Evolutionary conservation across 139 green algal species (phyloP), one percentile per base, ranked within the genome.

Genomic region (Gonium pectorale): DNA sequence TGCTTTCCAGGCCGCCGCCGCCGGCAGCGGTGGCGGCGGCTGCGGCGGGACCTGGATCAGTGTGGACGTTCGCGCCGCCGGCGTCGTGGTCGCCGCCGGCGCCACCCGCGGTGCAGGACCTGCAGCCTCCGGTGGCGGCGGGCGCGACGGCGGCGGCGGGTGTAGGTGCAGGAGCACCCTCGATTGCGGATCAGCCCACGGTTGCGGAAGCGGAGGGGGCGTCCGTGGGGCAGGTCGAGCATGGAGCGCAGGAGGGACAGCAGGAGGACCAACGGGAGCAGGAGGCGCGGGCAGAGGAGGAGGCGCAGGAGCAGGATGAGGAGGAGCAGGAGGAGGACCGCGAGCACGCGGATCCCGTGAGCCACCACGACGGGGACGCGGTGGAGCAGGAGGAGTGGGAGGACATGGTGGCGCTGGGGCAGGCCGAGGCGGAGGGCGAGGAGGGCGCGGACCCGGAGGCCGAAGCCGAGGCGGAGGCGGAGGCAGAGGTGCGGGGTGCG

Each of bases 331-430:
- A 64, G 13, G 70, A 68, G 22, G n/a, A 40, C 1, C 26, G n/a
- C 3, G 19, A 13, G 6, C 41, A 26, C 33, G 75, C 75, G 17
- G 44, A 73, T 44, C 78, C 63, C 0, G 74, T 84, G 78, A 84
- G 33, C 26, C 78, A 84, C 33, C 78, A 75, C 35, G 78, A 84
- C 46, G 78, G 62, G 0, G 78, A 84, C 43, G 62, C 62, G 8
- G 64, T 85, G 63, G 79, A 85, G 64, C 46, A 67, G 79, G 79
- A 77, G 64, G 79, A 77, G 63, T 85, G 79, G 79, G 79, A 85
- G 64, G 78, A 84, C 35, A 84, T 84, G 78, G 33, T 74, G 6
- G 78, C 78, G n/a, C 2, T 22, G 17, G 59, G 13, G 44, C 22
- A 13, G 46, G 44, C 38, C n/a, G 46, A 44, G 54, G 41, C 27